phyloP scores from a whole-genome alignment of 169 alveolate genomes.

The Cyclospora cayetanensis region DNA sequence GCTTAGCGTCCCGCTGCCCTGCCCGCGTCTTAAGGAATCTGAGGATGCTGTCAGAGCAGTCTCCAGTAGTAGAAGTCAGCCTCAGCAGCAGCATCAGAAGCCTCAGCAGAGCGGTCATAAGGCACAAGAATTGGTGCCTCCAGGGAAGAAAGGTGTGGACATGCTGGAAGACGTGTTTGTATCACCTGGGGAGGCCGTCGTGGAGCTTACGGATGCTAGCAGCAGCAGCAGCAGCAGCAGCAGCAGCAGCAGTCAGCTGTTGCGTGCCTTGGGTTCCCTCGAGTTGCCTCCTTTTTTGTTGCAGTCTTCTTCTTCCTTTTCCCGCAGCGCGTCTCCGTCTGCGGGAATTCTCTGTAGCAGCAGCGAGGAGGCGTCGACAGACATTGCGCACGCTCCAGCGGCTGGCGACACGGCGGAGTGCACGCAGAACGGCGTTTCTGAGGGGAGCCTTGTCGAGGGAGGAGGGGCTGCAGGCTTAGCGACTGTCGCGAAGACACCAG shows the following conservation, averaged over 20 bases:
- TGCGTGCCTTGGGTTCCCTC: conserved; percentile 14
- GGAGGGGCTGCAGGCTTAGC: background rate
- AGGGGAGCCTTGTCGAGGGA: background rate
- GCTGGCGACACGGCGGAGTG: background rate
- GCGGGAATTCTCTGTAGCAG: background rate
- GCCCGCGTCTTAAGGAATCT: too few relatives aligned
- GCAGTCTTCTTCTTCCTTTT: background rate
- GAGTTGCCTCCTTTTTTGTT: conserved; percentile 16
- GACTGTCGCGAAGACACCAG: background rate
- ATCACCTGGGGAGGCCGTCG: background rate
- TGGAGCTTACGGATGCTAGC: background rate
- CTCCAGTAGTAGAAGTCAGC: background rate
- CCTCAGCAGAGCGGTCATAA: background rate
- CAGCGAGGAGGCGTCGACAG: conserved; percentile 35
- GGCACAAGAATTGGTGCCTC: background rate
- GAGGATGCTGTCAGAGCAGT: too few relatives aligned
- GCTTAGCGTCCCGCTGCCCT: background rate
- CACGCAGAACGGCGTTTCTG: background rate
- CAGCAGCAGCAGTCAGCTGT: conserved; percentile 10
- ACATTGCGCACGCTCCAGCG: background rate
- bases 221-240: conserved; percentile 41
- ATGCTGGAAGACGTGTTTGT: background rate
- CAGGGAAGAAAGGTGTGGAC: background rate
- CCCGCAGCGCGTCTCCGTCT: background rate
- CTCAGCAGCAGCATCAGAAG: conserved; percentile 28